A percentile compares a stretch with the other conserved stretches of the same genome.
Conservation (phyloP, 805 yeast genomes). For the Suhomyces emberorum region DNA sequence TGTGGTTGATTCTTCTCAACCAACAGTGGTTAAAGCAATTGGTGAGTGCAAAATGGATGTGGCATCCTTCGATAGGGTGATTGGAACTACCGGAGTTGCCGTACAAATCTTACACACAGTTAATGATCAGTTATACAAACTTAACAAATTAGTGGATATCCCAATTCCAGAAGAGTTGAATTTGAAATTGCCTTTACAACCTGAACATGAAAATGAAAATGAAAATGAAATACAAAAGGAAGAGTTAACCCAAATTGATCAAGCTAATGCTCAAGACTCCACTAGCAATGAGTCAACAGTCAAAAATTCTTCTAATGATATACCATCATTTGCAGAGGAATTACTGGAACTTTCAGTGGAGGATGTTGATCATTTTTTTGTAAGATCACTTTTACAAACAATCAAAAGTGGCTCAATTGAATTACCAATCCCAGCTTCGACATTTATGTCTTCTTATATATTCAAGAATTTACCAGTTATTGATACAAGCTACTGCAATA, state of each 20-base stretch:
- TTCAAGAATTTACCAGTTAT: constrained; percentile 71
- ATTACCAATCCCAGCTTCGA: constrained; percentile 70
- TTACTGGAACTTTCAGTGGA: constrained; percentile 45
- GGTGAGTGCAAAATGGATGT: constrained; percentile 59
- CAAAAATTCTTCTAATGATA: neutral
- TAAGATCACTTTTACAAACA: constrained; percentile 67
- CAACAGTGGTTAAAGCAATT: constrained; percentile 66
- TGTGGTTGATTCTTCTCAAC: constrained; percentile 57
- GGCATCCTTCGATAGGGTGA: constrained; percentile 39
- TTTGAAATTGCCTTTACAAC: constrained; percentile 38
- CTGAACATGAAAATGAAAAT: constrained; percentile 16
- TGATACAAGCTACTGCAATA: constrained; percentile 49
- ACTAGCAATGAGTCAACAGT: neutral
- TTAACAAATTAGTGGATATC: constrained; percentile 46
- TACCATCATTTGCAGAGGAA: constrained; percentile 33
- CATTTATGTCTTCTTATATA: constrained; percentile 68
- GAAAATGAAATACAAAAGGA: constrained; percentile 7
- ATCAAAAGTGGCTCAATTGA: constrained; percentile 54
- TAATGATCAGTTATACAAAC: constrained; percentile 59
- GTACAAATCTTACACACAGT: constrained; percentile 66
- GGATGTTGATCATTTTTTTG: constrained; percentile 73
- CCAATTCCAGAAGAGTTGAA: constrained; percentile 24
- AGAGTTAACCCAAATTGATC: constrained; percentile 13
- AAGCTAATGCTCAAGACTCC: constrained; percentile 11
- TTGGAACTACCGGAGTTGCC: constrained; percentile 76